Evolutionary conservation across 177 flowering plant genomes (phyloP).

Genomic region (Tripterygium wilfordii): DNA sequence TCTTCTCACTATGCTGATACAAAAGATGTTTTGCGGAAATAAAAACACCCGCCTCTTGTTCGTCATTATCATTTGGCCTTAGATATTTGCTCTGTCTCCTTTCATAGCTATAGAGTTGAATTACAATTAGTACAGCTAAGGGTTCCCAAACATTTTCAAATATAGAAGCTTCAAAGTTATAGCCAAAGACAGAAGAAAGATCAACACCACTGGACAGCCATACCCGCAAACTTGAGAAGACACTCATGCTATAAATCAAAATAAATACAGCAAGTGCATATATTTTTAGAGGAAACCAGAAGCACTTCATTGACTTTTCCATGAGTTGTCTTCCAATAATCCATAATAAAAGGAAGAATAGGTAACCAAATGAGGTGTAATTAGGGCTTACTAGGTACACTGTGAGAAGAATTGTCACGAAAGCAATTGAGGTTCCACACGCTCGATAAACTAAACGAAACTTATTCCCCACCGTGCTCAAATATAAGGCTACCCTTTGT

Average conservation of each 20-base stretch:
- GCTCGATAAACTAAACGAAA: conserved; percentile 70
- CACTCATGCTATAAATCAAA: conserved; percentile 66
- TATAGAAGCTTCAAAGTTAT: conserved; percentile 63
- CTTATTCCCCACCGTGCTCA: conserved; percentile 72
- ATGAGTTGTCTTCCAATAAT: conserved; percentile 91
- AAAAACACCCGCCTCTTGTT: conserved; percentile 41
- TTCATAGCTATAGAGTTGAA: conserved; percentile 98
- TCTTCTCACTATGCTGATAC: conserved; percentile 86
- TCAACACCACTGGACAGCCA: conserved; percentile 62
- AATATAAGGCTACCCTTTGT: conserved; percentile 76
- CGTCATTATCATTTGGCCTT: conserved; percentile 22
- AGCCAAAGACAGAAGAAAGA: conserved; percentile 64
- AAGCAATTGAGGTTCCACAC: conserved; percentile 83
- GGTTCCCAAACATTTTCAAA: conserved; percentile 81
- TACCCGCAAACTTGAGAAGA: conserved; percentile 53
- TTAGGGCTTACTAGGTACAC: conserved; percentile 83
- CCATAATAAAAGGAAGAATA: conserved; percentile 84
- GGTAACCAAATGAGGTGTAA: conserved; percentile 81
- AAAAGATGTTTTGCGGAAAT: conserved; percentile 63
- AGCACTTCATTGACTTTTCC: conserved; percentile 66
- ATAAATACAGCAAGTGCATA: conserved; percentile 69
- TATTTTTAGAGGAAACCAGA: conserved; percentile 88
- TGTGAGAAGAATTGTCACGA: conserved; percentile 76
- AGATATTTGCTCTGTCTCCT: conserved; percentile 72
- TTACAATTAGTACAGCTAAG: conserved; percentile 80